Evolutionary conservation across 305 asterid species (phyloP).

Genomic region (Ruellia speciosa): DNA sequence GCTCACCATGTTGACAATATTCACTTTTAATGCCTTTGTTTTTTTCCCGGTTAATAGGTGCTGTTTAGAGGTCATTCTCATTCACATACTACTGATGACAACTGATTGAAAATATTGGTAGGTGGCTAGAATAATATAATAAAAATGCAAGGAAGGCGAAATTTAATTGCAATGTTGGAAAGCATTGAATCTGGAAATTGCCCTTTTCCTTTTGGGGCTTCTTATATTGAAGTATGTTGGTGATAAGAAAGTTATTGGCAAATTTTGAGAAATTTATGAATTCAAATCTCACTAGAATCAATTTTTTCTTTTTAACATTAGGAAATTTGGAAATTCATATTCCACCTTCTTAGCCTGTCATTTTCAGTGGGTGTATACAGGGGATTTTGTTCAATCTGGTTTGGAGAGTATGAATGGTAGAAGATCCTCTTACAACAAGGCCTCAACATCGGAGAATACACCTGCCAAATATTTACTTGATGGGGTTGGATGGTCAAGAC

Average conservation of each 20-base stretch:
- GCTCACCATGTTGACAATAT: neutral
- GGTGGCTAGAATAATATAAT: constrained; percentile 15
- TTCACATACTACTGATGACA: neutral
- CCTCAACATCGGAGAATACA: constrained; percentile 41
- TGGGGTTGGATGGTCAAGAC: constrained; percentile 87
- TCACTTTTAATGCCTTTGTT: too few relatives aligned
- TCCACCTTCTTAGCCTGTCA: constrained; percentile 25
- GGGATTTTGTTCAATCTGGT: constrained; percentile 52
- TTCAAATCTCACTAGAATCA: constrained; percentile 10
- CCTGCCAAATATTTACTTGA: constrained; percentile 64
- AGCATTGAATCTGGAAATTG: constrained; percentile 11
- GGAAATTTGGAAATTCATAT: constrained; percentile 7
- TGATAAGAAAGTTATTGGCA: constrained; percentile 10
- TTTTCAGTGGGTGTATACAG: constrained; percentile 82
- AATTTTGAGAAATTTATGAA: neutral
- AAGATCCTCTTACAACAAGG: constrained; percentile 37
- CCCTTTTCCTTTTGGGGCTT: constrained; percentile 16
- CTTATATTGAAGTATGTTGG: constrained; percentile 12
- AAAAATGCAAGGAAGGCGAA: neutral
- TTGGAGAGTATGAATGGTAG: constrained; percentile 44
- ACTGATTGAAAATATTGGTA: constrained; percentile 1
- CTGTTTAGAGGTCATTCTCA: neutral
- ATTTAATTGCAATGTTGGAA: constrained; percentile 7
- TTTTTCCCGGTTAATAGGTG: neutral
- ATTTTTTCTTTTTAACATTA: neutral